Evolutionary conservation across 2,329 filamentous ascomycete genomes (phyloP), one percentile per base, ranked within the genome.

Genomic region (Fusarium neocosmosporiellum): DNA sequence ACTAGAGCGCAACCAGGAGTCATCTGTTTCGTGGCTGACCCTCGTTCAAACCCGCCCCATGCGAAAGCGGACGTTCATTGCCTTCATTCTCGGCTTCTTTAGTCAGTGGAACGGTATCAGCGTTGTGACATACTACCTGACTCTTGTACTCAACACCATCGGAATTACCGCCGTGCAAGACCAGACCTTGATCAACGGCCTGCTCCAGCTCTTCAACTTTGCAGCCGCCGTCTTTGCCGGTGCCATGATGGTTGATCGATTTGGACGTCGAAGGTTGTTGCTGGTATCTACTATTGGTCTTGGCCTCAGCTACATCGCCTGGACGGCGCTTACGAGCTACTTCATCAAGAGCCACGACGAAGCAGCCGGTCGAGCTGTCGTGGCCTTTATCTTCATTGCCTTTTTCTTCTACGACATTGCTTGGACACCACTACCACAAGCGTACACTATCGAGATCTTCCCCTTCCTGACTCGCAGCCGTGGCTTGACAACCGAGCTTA

Each of bases 251-350:
- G 81, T 83, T 27, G 82, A 84, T 66, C 66, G 80, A 2, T 75
- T 83, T 7, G 82, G 82, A 7, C 82, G 82, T 31, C 80, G 82
- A 4, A 79, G 79, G 62, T 82, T 84, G 77, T 69, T 83, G 18
- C 78, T 84, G 14, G 74, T 79, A 13, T 80, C 81, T 14, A 80
- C 81, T 1, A 66, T 75, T 2, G 79, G 1, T 79, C 78, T 18
- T 73, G 78, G 14, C 55, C 66, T 10, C 69, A 74, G n/a, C 7
- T 46, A 41, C 8, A 39, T 57, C 6, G 31, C 31, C 8, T 60
- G 57, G 57, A 60, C 57, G 14, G 27, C 39, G 1, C 29, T 43
- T 2, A 58, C 48, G 7, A 34, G 24, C 3, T 20, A n/a, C 29
- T 24, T 31, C 48, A 55, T 66, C 4, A 34, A 63, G 16, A 75